Conservation (phyloP, 768 basidiomycete species). For the Lactarius sanguifluus region DNA sequence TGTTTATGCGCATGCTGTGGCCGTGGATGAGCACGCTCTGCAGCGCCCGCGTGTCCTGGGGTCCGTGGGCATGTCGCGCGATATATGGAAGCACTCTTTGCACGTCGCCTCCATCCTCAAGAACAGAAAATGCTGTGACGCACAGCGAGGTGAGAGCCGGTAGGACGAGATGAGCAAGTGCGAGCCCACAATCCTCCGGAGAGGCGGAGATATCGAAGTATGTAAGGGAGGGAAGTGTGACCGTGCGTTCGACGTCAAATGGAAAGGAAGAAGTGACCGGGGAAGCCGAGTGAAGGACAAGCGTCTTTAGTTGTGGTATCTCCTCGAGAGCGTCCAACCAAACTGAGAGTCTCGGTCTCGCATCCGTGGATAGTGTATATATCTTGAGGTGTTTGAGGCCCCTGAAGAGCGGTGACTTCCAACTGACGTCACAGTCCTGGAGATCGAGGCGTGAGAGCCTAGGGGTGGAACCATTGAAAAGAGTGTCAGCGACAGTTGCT, state of each 20-base stretch:
- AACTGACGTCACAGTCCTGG: slow-evolving; percentile 1
- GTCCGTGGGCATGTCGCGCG: background rate
- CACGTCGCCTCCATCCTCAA: background rate
- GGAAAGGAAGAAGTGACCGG: background rate
- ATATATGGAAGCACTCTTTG: background rate
- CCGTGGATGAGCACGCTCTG: too few relatives aligned
- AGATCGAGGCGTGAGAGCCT: slow-evolving; percentile 7
- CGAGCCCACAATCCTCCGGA: background rate
- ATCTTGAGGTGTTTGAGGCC: slow-evolving; percentile 1
- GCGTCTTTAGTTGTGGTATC: background rate
- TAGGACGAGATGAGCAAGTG: slow-evolving; percentile 2
- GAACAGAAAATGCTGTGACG: background rate
- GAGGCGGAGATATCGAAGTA: background rate
- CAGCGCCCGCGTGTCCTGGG: background rate
- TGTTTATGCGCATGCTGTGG: too few relatives aligned
- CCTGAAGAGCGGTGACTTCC: slow-evolving; percentile 11
- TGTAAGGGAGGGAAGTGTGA: background rate
- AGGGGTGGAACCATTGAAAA: slow-evolving; percentile 2
- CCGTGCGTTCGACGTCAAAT: background rate
- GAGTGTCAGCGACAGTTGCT: background rate
- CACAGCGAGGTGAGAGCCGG: background rate
- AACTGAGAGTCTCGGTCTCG: background rate
- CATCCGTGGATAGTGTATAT: background rate
- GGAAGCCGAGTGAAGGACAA: background rate
- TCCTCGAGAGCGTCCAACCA: slow-evolving; percentile 11